Conservation (phyloP, 2,329 filamentous ascomycete genomes). For the Ceratocystiopsis sp. region DNA sequence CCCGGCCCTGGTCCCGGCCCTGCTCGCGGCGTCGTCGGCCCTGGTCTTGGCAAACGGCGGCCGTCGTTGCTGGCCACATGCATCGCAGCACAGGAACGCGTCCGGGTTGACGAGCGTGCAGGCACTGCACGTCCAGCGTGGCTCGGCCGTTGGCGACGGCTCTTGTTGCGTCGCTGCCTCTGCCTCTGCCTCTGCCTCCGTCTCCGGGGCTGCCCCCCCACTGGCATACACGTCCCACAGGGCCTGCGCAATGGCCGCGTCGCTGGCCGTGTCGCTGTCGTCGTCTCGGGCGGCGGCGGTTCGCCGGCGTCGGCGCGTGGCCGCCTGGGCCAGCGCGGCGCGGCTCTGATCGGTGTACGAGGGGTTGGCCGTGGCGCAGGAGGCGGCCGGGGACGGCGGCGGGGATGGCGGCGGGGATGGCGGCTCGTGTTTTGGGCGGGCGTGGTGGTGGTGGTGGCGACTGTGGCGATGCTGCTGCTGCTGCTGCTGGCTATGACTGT, state of each 20-base stretch:
- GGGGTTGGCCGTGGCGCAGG: constrained; percentile 47
- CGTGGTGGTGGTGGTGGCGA: too few relatives aligned
- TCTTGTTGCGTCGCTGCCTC: too few relatives aligned
- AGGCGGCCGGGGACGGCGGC: constrained; percentile 25
- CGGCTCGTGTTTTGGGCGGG: constrained; percentile 20
- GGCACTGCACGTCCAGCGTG: constrained; percentile 32
- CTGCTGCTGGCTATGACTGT: too few relatives aligned
- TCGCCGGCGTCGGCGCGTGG: constrained; percentile 10
- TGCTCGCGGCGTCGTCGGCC: too few relatives aligned
- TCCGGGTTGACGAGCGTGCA: constrained; percentile 41
- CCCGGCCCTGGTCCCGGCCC: neutral
- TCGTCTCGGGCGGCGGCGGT: constrained; percentile 14
- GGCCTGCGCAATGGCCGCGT: constrained; percentile 69
- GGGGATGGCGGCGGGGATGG: constrained; percentile 50
- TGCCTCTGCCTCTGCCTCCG: neutral
- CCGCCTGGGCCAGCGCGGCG: constrained; percentile 14
- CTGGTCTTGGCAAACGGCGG: neutral
- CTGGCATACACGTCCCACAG: constrained; percentile 57
- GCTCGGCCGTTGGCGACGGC: neutral
- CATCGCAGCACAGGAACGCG: constrained; percentile 36
- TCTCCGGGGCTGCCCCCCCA: constrained; percentile 17
- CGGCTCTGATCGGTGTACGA: constrained; percentile 7
- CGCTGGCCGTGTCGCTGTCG: constrained; percentile 78
- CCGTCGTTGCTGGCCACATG: constrained; percentile 29
- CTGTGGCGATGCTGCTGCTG: too few relatives aligned